phyloP scores from a whole-genome alignment of 1,139 yeast species.

The Pichia sp. region DNA sequence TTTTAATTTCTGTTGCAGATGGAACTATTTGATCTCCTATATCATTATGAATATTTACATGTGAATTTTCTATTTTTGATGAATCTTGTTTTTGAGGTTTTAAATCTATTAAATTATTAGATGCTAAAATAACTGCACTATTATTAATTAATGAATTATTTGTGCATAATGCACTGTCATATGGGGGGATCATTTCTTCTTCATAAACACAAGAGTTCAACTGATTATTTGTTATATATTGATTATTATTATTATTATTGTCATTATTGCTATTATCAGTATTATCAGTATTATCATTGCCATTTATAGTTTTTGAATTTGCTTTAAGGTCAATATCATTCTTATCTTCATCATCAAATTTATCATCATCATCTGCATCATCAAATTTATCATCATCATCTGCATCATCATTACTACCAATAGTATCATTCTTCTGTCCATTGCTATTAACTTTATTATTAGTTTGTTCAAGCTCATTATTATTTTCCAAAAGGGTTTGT shows the following conservation, averaged over 20 bases:
- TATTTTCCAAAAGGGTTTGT: conserved; percentile 7
- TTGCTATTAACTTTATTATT: neutral
- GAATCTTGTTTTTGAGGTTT: conserved; percentile 4
- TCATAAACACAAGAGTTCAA: conserved; percentile 1
- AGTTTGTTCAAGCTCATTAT: too few relatives aligned
- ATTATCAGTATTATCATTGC: neutral
- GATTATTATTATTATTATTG: conserved; percentile 1
- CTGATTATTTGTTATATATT: conserved; percentile 8
- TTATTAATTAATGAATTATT: conserved; percentile 7
- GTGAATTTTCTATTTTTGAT: too few relatives aligned
- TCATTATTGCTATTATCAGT: neutral
- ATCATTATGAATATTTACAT: too few relatives aligned
- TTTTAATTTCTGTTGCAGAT: too few relatives aligned
- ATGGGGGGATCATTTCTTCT: conserved; percentile 11
- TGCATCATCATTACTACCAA: conserved; percentile 20
- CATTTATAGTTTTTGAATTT: conserved; percentile 10
- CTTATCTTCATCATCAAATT: too few relatives aligned
- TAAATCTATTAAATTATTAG: neutral
- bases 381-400: too few relatives aligned
- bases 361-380: too few relatives aligned
- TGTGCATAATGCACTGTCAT: conserved; percentile 2
- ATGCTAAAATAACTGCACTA: neutral
- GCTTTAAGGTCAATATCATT: conserved; percentile 3
- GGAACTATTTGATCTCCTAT: too few relatives aligned
- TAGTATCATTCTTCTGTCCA: conserved; percentile 6